Evolutionary conservation across 768 basidiomycete species (phyloP).

Genomic region (Lentinula raphanica): DNA sequence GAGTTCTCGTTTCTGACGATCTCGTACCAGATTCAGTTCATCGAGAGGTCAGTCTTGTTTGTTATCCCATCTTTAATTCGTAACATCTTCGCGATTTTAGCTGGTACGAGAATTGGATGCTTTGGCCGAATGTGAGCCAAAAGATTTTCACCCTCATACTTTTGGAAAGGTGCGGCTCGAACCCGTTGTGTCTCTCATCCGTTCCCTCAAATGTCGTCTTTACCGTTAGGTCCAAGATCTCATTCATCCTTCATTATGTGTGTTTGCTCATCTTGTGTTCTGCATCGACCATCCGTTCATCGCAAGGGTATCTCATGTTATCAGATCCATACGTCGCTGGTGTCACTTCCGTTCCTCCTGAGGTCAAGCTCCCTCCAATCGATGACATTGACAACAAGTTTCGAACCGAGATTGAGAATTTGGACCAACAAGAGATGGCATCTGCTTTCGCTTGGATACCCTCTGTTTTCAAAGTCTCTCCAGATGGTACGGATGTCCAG

Average conservation of each 20-base stretch:
- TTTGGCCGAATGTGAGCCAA: constrained; percentile 10
- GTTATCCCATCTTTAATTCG: background rate
- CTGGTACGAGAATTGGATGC: constrained; percentile 11
- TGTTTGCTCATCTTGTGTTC: background rate
- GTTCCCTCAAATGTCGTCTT: background rate
- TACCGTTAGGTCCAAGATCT: constrained; percentile 16
- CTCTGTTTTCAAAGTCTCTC: constrained; percentile 11
- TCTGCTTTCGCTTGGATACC: constrained; percentile 14
- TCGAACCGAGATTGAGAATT: background rate
- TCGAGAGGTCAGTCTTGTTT: constrained; percentile 3
- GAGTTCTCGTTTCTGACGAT: constrained; percentile 6
- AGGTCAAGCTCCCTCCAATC: background rate
- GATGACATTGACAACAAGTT: background rate
- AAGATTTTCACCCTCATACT: constrained; percentile 15
- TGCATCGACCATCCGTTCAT: background rate
- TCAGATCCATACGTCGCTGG: constrained; percentile 11
- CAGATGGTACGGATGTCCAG: constrained; percentile 10
- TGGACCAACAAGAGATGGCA: background rate
- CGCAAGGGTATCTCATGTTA: background rate
- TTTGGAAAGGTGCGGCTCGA: constrained; percentile 6
- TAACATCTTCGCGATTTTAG: background rate
- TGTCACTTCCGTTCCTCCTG: background rate
- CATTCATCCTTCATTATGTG: constrained; percentile 15
- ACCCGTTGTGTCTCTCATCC: background rate
- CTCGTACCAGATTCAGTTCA: constrained; percentile 12